phyloP scores from a whole-genome alignment of 2,329 filamentous ascomycete species.

The Seiridium unicorne region DNA sequence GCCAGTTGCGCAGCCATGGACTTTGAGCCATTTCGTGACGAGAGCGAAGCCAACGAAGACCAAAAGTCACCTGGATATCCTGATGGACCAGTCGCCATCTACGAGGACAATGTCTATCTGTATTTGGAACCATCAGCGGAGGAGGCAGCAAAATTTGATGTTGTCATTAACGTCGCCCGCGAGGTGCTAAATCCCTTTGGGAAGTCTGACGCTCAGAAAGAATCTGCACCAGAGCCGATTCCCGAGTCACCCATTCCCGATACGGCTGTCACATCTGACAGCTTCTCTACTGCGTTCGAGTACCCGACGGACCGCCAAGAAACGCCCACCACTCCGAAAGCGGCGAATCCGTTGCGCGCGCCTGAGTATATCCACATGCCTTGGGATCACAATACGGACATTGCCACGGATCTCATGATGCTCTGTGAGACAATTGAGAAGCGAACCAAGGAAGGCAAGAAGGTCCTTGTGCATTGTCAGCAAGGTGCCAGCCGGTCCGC shows the following conservation, averaged over 20 bases:
- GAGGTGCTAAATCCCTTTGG: constrained; percentile 77
- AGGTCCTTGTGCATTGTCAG: constrained; percentile 80
- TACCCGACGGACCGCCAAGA: constrained; percentile 40
- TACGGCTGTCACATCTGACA: constrained; percentile 56
- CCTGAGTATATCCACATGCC: constrained; percentile 86
- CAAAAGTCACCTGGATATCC: constrained; percentile 82
- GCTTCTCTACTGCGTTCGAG: constrained; percentile 62
- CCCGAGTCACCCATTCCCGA: constrained; percentile 50
- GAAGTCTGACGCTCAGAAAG: constrained; percentile 4
- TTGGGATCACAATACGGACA: constrained; percentile 88
- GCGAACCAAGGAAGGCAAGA: constrained; percentile 70
- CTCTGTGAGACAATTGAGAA: constrained; percentile 77
- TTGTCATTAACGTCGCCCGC: constrained; percentile 80
- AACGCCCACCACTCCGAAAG: constrained; percentile 59
- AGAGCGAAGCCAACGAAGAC: constrained; percentile 73
- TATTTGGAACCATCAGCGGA: constrained; percentile 79
- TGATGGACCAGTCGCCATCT: constrained; percentile 78
- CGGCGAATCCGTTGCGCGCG: constrained; percentile 38
- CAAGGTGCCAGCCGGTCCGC: constrained; percentile 84
- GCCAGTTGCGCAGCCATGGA: constrained; percentile 59
- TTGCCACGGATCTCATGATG: constrained; percentile 71
- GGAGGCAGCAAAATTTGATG: constrained; percentile 74
- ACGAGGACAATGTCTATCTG: constrained; percentile 73
- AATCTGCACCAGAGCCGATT: constrained; percentile 25
- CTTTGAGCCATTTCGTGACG: constrained; percentile 57